phyloP scores from a whole-genome alignment of 164 flowering plant species.

The Aristolochia contorta region DNA sequence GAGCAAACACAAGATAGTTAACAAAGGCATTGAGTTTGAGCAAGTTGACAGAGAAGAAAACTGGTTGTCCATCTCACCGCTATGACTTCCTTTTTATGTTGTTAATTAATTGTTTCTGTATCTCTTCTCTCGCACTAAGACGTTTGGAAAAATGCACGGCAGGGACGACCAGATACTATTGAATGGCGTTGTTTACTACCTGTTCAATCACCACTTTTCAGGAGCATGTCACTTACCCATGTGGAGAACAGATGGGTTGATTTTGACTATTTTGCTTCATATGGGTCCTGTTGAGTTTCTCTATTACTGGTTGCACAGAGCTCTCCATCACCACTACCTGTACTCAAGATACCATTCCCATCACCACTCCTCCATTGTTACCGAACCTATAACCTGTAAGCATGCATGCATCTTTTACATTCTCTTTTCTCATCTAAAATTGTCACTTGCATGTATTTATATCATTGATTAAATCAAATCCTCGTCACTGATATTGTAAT shows the following conservation, averaged over 20 bases:
- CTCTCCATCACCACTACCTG: constrained; percentile 44
- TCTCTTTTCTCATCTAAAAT: too few relatives aligned
- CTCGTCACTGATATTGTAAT: background rate
- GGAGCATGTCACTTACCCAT: constrained; percentile 18
- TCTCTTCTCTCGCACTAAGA: too few relatives aligned
- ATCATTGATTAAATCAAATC: too few relatives aligned
- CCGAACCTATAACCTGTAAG: constrained; percentile 45
- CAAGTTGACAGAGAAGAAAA: constrained; percentile 36
- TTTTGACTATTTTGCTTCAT: constrained; percentile 22
- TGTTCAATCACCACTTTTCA: background rate
- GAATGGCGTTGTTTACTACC: constrained; percentile 16
- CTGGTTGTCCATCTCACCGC: constrained; percentile 16
- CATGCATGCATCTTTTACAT: constrained; percentile 16
- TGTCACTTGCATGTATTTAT: too few relatives aligned
- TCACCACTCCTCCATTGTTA: constrained; percentile 46
- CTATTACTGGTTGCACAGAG: constrained; percentile 52
- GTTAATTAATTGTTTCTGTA: background rate
- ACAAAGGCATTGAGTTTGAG: constrained; percentile 26
- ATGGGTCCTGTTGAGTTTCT: constrained; percentile 42
- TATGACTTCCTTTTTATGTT: background rate
- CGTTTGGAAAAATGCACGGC: background rate
- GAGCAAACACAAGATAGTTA: constrained; percentile 18
- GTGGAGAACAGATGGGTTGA: constrained; percentile 34
- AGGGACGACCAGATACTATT: constrained; percentile 32
- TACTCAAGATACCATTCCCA: constrained; percentile 46